A percentile compares a stretch with the other conserved stretches of the same genome.
phyloP scores from a whole-genome alignment of 2,329 filamentous ascomycete species.

The Fusarium ramigenum region DNA sequence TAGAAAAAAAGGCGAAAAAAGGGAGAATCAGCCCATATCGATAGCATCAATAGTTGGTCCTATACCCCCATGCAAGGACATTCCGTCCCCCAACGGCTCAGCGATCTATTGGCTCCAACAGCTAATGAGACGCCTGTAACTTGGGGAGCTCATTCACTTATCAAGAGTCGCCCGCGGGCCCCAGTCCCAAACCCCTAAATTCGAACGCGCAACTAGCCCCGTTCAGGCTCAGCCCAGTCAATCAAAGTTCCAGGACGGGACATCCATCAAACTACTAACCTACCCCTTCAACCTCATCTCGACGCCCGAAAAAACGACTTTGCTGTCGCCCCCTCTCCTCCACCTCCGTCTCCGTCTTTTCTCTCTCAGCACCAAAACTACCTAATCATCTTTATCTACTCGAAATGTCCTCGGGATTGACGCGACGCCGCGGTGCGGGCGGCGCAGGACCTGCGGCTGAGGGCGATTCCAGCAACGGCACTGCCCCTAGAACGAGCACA shows the following conservation, averaged over 20 bases:
- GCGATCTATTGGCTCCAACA: slow-evolving; percentile 23
- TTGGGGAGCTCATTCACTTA: background rate
- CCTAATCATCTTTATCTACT: slow-evolving; percentile 4
- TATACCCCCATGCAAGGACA: slow-evolving; percentile 3
- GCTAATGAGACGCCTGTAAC: slow-evolving; percentile 17
- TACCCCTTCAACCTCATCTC: slow-evolving; percentile 42
- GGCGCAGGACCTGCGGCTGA: slow-evolving; percentile 65
- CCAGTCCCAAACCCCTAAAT: slow-evolving; percentile 43
- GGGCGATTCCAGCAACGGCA: slow-evolving; percentile 64
- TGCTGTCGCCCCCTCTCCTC: slow-evolving; percentile 15
- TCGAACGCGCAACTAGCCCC: slow-evolving; percentile 42
- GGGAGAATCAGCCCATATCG: background rate
- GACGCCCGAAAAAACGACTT: slow-evolving; percentile 26
- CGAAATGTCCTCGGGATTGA: slow-evolving; percentile 61
- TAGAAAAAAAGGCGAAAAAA: background rate
- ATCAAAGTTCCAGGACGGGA: slow-evolving; percentile 35
- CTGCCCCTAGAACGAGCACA: slow-evolving; percentile 66
- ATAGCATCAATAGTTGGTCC: background rate
- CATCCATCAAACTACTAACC: slow-evolving; percentile 22
- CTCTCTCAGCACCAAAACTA: slow-evolving; percentile 5
- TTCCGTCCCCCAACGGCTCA: slow-evolving; percentile 9
- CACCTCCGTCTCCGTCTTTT: slow-evolving; percentile 18
- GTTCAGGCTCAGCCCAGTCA: slow-evolving; percentile 42
- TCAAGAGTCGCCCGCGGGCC: background rate
- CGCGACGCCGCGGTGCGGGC: slow-evolving; percentile 76